Evolutionary conservation across 257 asterid genomes (phyloP).

Genomic region (Ophiorrhiza pumila): DNA sequence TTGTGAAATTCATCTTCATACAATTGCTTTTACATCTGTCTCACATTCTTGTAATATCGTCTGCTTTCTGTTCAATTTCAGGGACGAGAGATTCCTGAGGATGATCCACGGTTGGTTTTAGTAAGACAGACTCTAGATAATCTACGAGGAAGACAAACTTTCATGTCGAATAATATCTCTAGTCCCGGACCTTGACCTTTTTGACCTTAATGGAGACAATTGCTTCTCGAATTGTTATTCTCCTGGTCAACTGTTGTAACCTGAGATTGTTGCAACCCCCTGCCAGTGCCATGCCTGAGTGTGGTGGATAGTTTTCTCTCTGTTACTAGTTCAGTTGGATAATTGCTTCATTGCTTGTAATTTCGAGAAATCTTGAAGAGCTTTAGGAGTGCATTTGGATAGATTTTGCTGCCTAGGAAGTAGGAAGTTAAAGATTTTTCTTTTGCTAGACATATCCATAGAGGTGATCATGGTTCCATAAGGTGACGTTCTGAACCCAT

Average conservation of each 20-base stretch:
- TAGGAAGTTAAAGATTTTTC: no score
- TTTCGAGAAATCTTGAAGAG: not conserved
- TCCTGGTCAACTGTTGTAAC: not conserved
- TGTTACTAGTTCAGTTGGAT: not conserved
- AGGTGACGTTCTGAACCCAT: no score
- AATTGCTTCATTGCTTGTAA: not conserved
- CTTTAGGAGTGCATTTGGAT: not conserved
- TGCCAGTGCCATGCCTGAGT: not conserved
- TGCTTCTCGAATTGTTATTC: not conserved
- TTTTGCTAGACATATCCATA: no score
- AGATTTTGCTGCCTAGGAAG: not conserved
- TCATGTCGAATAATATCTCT: constrained; percentile 9
- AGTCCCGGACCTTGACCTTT: not conserved
- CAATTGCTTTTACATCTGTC: not conserved
- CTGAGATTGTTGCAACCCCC: not conserved
- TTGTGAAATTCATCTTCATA: not conserved
- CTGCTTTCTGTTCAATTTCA: constrained; percentile 29
- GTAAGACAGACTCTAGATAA: constrained; percentile 46
- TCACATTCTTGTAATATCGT: not conserved
- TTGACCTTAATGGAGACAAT: not conserved
- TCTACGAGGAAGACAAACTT: constrained; percentile 36
- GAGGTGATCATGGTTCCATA: no score
- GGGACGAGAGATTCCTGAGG: constrained; percentile 82
- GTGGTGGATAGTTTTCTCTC: not conserved
- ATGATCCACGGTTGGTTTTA: constrained; percentile 65